Evolutionary conservation across 352 stramenopile genomes (phyloP).

Genomic region (Globisporangium spiculum): DNA sequence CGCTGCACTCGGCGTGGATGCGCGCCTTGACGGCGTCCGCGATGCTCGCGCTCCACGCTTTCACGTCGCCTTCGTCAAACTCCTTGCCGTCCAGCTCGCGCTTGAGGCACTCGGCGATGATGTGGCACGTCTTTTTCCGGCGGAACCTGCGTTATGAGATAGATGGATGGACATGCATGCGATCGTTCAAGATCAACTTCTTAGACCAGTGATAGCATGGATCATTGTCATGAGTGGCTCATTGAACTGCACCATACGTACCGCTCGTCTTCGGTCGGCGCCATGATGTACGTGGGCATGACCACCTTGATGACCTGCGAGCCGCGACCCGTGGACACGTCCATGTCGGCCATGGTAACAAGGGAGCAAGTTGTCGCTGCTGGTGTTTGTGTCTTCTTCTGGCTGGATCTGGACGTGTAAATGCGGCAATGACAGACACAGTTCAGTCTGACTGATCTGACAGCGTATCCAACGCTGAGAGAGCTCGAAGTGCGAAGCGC

Average conservation of each 20-base stretch:
- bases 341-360: conserved; percentile 45
- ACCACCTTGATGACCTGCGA: conserved; percentile 79
- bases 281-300: conserved; percentile 85
- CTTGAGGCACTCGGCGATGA: conserved; percentile 68
- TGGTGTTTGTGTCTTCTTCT: not conserved
- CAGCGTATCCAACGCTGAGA: not conserved
- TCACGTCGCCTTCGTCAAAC: conserved; percentile 72
- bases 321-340: conserved; percentile 31
- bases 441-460: no score
- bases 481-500: not conserved
- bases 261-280: conserved; percentile 72
- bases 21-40: conserved; percentile 62
- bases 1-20: conserved; percentile 61
- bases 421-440: not conserved
- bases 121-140: conserved; percentile 66
- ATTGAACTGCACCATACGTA: conserved; percentile 19
- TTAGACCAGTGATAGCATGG: no score
- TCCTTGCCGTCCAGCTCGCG: conserved; percentile 71
- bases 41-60: conserved; percentile 59
- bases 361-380: no score
- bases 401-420: not conserved
- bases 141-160: conserved; percentile 42
- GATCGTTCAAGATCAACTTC: not conserved
- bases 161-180: not conserved
- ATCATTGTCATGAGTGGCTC: not conserved